A percentile compares a stretch with the other conserved stretches of the same genome.
These are phyloP conservation scores for Metschnikowia koreensis DNA, from an alignment of 805 yeast genomes.

Conservation along the genomic window DNA sequence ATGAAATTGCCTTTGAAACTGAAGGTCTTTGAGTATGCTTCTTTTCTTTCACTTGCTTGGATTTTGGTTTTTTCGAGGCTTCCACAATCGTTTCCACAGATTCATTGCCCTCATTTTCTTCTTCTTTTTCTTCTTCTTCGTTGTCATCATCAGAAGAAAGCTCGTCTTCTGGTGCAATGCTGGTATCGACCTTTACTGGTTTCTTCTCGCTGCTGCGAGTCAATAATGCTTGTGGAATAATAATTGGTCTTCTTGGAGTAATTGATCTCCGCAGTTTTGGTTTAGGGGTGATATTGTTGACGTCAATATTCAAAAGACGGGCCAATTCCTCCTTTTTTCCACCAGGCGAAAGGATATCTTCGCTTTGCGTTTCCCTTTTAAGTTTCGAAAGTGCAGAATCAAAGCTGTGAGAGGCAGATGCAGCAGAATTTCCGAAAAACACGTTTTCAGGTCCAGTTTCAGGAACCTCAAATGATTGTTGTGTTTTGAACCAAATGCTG, in stretches of 20 bases:
- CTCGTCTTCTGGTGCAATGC: not conserved
- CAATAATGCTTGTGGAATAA: constrained; percentile 6
- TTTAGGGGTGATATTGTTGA: constrained; percentile 16
- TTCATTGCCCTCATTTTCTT: constrained; percentile 1
- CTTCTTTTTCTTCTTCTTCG: too few relatives aligned
- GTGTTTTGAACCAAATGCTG: constrained; percentile 7
- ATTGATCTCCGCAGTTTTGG: constrained; percentile 9
- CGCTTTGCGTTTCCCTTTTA: constrained; percentile 9
- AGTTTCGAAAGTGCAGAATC: constrained; percentile 18
- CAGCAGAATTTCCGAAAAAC: not conserved
- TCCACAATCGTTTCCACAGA: not conserved
- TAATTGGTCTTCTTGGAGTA: constrained; percentile 19
- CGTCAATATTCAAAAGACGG: constrained; percentile 15
- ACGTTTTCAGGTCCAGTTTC: not conserved
- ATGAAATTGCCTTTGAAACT: constrained; percentile 11
- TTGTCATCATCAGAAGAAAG: constrained; percentile 2
- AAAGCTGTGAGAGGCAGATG: constrained; percentile 12
- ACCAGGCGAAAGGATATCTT: not conserved
- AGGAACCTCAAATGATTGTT: constrained; percentile 4
- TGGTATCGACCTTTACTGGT: not conserved
- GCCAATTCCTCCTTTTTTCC: constrained; percentile 16
- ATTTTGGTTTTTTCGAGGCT: not conserved
- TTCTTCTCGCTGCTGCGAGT: not conserved
- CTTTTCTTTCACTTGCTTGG: not conserved
- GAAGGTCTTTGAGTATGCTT: not conserved